A percentile compares a stretch with the other conserved stretches of the same genome.
These are phyloP conservation scores for Colletotrichum cordylinicola DNA, from an alignment of 2,329 filamentous ascomycete species.

Conservation along the genomic window DNA sequence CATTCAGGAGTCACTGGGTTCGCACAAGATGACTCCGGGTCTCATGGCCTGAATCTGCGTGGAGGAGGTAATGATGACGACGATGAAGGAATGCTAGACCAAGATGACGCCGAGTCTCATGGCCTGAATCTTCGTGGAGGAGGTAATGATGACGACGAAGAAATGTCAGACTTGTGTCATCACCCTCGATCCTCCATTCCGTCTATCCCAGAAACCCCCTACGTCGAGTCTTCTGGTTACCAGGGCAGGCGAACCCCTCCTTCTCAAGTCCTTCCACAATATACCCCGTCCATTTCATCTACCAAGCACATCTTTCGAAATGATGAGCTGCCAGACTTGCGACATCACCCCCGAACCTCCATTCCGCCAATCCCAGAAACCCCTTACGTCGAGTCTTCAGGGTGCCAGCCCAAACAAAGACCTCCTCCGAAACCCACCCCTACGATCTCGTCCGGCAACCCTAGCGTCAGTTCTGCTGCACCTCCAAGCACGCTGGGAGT, in stretches of 20 bases:
- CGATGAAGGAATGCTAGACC: neutral
- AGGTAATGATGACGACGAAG: neutral
- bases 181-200: neutral
- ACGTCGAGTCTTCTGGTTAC: neutral
- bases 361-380: neutral
- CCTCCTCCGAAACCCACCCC: neutral
- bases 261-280: neutral
- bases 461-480: neutral
- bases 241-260: neutral
- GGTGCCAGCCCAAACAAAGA: neutral
- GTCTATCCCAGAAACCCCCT: neutral
- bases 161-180: neutral
- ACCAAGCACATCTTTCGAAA: neutral
- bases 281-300: neutral
- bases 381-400: neutral
- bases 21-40: neutral
- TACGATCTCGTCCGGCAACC: neutral
- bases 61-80: slow-evolving; percentile 1
- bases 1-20: neutral
- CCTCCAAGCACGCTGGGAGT: neutral
- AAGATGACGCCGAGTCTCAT: neutral
- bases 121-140: slow-evolving; percentile 18
- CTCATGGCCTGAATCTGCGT: slow-evolving; percentile 1
- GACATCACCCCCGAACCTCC: neutral
- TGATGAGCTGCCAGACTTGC: neutral